Evolutionary conservation across 441 rosid genomes (phyloP), one percentile per base, ranked within the genome.

Genomic region (Cnidoscolus chayamansa): DNA sequence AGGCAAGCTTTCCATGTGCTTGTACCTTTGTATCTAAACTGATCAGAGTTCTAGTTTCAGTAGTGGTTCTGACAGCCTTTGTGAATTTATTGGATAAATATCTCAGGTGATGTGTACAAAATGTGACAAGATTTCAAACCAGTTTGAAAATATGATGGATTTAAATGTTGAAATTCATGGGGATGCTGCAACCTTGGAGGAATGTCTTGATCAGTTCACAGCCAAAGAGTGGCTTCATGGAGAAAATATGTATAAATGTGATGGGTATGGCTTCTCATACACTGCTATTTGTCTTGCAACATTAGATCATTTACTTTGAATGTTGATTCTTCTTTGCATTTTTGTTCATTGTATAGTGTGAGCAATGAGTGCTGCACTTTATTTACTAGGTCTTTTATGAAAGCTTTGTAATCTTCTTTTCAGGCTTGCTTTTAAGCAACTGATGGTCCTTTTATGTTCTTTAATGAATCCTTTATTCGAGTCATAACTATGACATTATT

Each of bases 141-240:
- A 90, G 68, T 82, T 86, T 79, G 99, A 95, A 77, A 95, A 93
- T 74, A 90, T 95, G 97, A 90, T 95, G 99, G 99, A 93, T 87
- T 82, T 95, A 72, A 91, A 88, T 8, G 98, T 95, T 74, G 98
- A 93, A 85, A 95, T 93, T 69, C 97, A 91, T 76, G 98, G 99
- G 37, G 90, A 90, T 87, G 95, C 90, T 57, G 78, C 85, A 70
- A 88, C 97, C 17, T 83, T 95, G 90, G 97, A 91, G 86, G 96
- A 89, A 85, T 93, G 98, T 72, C 96, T 95, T 60, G 88, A 95
- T 70, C 97, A 90, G 68, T 95, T 90, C 78, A 91, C 98, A 50
- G 89, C 54, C 63, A 78, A 78, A 76, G 99, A 95, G 88, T 84
- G 88, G 90, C 98, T 95, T 78, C 84, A 93, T 57, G 99, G 97